Evolutionary conservation across 2,329 filamentous ascomycete genomes (phyloP), one percentile per base, ranked within the genome.

Genomic region (Penicillium paneum): DNA sequence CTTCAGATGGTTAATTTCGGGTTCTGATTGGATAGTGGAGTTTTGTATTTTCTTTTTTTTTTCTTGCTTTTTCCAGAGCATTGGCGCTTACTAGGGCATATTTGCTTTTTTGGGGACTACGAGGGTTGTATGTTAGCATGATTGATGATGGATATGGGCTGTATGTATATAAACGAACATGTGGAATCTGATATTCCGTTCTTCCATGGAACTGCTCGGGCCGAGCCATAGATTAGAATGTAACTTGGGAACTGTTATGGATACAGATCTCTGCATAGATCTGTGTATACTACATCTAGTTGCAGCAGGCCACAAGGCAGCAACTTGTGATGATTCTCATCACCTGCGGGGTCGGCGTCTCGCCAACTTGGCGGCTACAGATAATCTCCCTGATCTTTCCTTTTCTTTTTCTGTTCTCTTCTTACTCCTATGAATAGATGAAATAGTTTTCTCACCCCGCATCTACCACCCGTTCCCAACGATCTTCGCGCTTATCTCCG

Each of bases 1-100:
- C 60, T 80, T 59, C 71, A 74, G 48, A 71, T 83, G 50, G 78
- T 82, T 3, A 80, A 79, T 64, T 81, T 80, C 69, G 78, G 79
- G 26, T 69, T 81, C 60, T 80, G 39, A 58, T 57, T 38, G 51
- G 43, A 36, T 19, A 19, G 36, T 34, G 34, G 31, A 38, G 39
- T 48, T 50, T 12, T 39, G n/a, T n/a, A 29, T 47, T 57, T 57
- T 52, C 19, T 43, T 26, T 32, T 32, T 35, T 41, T 21, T 51
- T 49, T n/a, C 38, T 51, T 49, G 52, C 49, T 52, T 29, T 43
- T 34, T 31, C 3, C 8, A 38, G 43, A 49, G 49, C 34, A 52
- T 40, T 31, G 42, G 49, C 49, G 49, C 41, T 45, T 45, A 36
- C 44, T 46, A 46, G 34, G 34, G 15, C 49, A 38, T 50, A 31